Evolutionary conservation across 192 early-diverging fungal genomes (phyloP), one percentile per base, ranked within the genome.

Genomic region (Spizellomyces punctatus): DNA sequence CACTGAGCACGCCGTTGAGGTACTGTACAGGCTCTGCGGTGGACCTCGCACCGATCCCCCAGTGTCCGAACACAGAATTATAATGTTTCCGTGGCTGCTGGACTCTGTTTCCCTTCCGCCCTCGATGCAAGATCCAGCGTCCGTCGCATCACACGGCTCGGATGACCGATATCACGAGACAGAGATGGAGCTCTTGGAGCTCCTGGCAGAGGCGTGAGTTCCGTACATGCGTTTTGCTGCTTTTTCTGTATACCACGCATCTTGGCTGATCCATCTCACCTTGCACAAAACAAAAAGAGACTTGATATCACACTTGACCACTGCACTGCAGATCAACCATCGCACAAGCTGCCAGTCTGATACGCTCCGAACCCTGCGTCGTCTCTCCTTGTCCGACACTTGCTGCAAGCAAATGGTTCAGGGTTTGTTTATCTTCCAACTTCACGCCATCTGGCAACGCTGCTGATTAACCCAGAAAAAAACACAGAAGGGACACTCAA

Each of bases 1-100:
- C 46, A 64, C 43, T 5, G 68, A 14, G 6, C 6, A 8, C 7
- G 68, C 46, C 58, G 68, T 70, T 22, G 58, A 41, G 43, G 21
- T 70, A 6, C 43, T 70, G 41, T 70, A 58, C 58, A 70, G 61
- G 22, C 58, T 70, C 12, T 17, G 55, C 43, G 68, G 68, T 8
- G 68, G 68, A 17, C 68, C 68, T 2, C 55, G 58, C n/a, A 70
- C 50, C 36, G 41, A 58, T 22, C 22, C 68, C 7, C 68, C 68
- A 1, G 58, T 70, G 36, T 42, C 58, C 58, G 50, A 22, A 8
- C 58, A 62, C n/a, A 42, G 68, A 19, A 70, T 70, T 17, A 59
- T 70, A 10, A 62, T 59, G 47, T 61, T 48, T 2, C 68, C 68
- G 44, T 70, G 68, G 68, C 44, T 70, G 17, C 46, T 70, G 14